phyloP scores from a whole-genome alignment of 768 basidiomycete genomes.

The Lentinula guzmanii region DNA sequence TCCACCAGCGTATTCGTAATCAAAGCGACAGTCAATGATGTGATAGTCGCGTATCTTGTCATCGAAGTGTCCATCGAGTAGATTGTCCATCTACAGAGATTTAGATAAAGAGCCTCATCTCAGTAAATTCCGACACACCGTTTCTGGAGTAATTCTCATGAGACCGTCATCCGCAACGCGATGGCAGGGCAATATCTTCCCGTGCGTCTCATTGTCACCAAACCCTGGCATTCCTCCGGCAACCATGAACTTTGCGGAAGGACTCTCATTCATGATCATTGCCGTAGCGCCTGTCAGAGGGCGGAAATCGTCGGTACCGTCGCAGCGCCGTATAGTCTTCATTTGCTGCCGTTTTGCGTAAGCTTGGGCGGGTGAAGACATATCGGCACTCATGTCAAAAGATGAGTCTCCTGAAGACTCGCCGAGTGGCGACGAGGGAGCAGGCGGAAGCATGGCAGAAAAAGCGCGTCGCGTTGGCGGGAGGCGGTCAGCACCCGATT shows the following conservation, averaged over 20 bases:
- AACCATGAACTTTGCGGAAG: slow-evolving; percentile 45
- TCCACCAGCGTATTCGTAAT: slow-evolving; percentile 92
- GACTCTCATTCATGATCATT: slow-evolving; percentile 47
- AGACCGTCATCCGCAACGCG: slow-evolving; percentile 92
- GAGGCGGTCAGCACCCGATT: slow-evolving; percentile 19
- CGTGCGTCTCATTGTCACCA: slow-evolving; percentile 87
- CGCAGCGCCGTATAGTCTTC: slow-evolving; percentile 72
- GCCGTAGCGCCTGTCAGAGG: slow-evolving; percentile 67
- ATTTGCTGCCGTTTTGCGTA: slow-evolving; percentile 74
- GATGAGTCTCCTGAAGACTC: slow-evolving; percentile 47
- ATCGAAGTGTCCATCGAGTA: slow-evolving; percentile 73
- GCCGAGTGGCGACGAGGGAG: slow-evolving; percentile 47
- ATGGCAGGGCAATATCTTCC: slow-evolving; percentile 92
- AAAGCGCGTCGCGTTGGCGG: slow-evolving; percentile 66
- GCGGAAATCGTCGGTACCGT: slow-evolving; percentile 77
- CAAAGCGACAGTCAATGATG: slow-evolving; percentile 95
- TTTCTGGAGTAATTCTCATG: slow-evolving; percentile 79
- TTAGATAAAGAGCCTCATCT: slow-evolving; percentile 10
- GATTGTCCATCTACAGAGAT: slow-evolving; percentile 57
- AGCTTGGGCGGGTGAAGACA: slow-evolving; percentile 78
- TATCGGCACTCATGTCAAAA: slow-evolving; percentile 58
- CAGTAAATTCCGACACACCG: slow-evolving; percentile 45
- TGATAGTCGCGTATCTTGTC: slow-evolving; percentile 61
- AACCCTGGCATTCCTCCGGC: slow-evolving; percentile 72
- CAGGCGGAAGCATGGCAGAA: slow-evolving; percentile 64